Conservation (phyloP, 73 alveolate genomes). For the Tetrahymena borealis region DNA sequence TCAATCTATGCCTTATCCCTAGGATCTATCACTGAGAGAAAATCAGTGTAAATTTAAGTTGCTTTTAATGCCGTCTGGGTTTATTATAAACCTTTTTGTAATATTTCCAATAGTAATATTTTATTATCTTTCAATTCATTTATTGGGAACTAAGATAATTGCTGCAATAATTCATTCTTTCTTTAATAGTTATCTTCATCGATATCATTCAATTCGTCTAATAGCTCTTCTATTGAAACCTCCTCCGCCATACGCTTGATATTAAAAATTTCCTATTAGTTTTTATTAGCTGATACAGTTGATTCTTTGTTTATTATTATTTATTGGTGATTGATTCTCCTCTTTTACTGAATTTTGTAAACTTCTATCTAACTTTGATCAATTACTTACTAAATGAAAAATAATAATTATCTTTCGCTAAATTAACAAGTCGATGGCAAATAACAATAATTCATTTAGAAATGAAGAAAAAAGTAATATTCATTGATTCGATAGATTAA, state of each 20-base stretch:
- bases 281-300: neutral
- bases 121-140: neutral
- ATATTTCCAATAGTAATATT: neutral
- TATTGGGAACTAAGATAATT: neutral
- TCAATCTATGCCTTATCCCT: neutral
- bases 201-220: neutral
- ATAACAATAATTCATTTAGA: neutral
- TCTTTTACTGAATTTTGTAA: neutral
- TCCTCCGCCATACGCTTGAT: neutral
- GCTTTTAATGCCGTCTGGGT: neutral
- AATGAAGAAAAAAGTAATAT: no score
- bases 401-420: neutral
- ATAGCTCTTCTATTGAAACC: neutral
- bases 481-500: no score
- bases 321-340: neutral
- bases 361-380: neutral
- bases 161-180: neutral
- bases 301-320: neutral
- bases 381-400: neutral
- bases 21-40: neutral
- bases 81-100: neutral
- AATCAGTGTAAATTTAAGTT: neutral
- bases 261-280: neutral
- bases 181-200: neutral
- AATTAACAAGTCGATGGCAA: neutral